Evolutionary conservation across 208 protist species (phyloP).

Genomic region (Wallacemonas sp.): DNA sequence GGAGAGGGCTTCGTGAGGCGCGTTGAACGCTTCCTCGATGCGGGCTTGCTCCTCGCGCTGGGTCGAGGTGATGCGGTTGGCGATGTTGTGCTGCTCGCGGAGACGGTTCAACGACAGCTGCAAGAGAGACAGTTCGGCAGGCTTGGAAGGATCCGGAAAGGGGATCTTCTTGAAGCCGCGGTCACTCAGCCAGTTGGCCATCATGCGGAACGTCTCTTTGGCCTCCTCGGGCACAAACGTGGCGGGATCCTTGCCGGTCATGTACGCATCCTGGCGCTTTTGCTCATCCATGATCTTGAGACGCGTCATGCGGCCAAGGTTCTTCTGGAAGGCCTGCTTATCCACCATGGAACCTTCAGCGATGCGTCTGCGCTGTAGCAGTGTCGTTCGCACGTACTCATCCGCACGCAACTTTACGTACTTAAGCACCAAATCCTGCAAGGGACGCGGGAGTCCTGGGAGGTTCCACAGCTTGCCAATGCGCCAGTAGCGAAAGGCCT

Average conservation of each 20-base stretch:
- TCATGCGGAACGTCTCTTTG: conserved; percentile 99
- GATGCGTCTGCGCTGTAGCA: conserved; percentile 99
- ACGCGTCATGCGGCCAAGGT: conserved; percentile 99
- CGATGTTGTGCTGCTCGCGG: conserved; percentile 99
- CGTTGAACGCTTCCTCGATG: conserved; percentile 99
- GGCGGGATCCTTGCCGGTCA: conserved; percentile 96
- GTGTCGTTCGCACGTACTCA: conserved; percentile 99
- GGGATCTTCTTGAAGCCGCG: conserved; percentile 99
- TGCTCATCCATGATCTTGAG: conserved; percentile 99
- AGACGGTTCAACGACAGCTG: conserved; percentile 99
- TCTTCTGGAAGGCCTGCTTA: conserved; percentile 99
- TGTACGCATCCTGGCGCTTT: conserved; percentile 98
- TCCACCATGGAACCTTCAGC: conserved; percentile 98
- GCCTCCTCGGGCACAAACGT: conserved; percentile 96
- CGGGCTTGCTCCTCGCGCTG: conserved; percentile 99
- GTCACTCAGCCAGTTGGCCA: conserved; percentile 99
- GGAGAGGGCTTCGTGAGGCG: conserved; percentile 98
- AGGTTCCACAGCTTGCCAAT: conserved; percentile 99
- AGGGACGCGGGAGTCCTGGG: conserved; percentile 96
- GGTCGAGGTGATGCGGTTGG: conserved; percentile 97
- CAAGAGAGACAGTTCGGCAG: conserved; percentile 99
- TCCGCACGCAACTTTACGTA: conserved; percentile 99
- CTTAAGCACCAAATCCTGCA: conserved; percentile 99
- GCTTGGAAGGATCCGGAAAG: conserved; percentile 99
- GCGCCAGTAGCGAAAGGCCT: conserved; percentile 99